phyloP scores from a whole-genome alignment of 108 stramenopile genomes.

The Fragilaria radians region DNA sequence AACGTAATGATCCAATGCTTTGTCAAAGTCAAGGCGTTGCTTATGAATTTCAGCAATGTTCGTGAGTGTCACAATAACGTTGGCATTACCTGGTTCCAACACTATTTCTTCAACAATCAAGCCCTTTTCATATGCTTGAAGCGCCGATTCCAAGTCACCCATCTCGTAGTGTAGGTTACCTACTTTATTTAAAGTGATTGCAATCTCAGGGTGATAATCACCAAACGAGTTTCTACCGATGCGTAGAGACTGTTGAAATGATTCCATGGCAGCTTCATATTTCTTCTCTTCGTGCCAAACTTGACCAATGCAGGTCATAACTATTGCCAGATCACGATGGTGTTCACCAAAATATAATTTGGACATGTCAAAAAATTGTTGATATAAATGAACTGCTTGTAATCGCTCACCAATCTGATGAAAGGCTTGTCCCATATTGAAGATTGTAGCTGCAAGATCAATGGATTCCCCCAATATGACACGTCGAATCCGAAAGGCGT shows the following conservation, averaged over 20 bases:
- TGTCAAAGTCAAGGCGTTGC: constrained; percentile 30
- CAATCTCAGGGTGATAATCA: constrained; percentile 39
- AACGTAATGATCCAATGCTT: constrained; percentile 35
- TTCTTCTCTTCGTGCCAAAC: constrained; percentile 45
- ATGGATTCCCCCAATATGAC: constrained; percentile 20
- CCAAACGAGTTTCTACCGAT: constrained; percentile 31
- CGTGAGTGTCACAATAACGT: constrained; percentile 45
- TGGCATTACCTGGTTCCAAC: constrained; percentile 33
- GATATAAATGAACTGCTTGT: constrained; percentile 33
- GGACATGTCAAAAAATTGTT: constrained; percentile 31
- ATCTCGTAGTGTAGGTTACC: constrained; percentile 53
- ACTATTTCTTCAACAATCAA: constrained; percentile 40
- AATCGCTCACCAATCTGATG: constrained; percentile 34
- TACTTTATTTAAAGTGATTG: constrained; percentile 47
- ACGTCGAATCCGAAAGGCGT: constrained; percentile 43
- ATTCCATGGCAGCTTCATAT: constrained; percentile 20
- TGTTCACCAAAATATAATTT: constrained; percentile 27
- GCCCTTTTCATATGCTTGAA: constrained; percentile 44
- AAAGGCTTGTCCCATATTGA: constrained; percentile 50
- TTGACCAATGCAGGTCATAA: constrained; percentile 47
- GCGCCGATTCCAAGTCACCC: constrained; percentile 40
- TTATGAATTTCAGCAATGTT: constrained; percentile 59
- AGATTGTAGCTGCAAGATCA: constrained; percentile 51
- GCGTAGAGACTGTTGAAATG: constrained; percentile 33
- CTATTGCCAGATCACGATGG: constrained; percentile 47